Base-by-base conservation (phyloP, 176 grass and related monocot genomes). In the Luzula sylvatica region DNA sequence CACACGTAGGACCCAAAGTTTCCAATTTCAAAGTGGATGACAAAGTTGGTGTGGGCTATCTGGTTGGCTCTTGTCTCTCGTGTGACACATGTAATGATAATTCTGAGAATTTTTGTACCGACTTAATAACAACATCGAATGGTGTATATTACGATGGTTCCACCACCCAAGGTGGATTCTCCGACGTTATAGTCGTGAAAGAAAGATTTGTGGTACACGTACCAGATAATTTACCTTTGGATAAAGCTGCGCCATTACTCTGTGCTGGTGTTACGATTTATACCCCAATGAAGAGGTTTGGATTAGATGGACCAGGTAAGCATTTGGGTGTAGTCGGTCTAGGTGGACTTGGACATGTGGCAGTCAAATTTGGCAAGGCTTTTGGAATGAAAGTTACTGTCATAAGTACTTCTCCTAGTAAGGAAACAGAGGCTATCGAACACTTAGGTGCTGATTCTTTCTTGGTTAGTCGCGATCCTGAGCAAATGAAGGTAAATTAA, bases 231-330 rank as follows among this genome's bases (percentile, higher is more conserved):
- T 32, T 82, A 35, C 72, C 77, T 0, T 65, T 77, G 2, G 77
- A 73, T 53, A 43, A 32, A 18, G 83, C 56, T 7, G 77, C 83
- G 20, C 83, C 83, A 7, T 72, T 87, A 42, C 72, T 87, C 20
- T 87, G 78, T 23, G 83, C 83, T 0, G 83, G 83, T 1, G 61
- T 81, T 17, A 87, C 73, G 22, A 73, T 82, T 56, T 87, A 87
- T 65, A 41, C 41, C 6, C 83, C 83, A n/a, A 81, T 87, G 83
- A 69, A 65, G 50, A 49, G 67, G 30, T 53, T 69, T 19, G 76
- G 64, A 6, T 65, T 81, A 14, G 54, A 67, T 19, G 47, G 3
- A 32, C 49, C 72, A 0, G 78, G 78, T 0, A 78, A 62, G 65
- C 63, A 78, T 48, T 32, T 87, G 2, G 83, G 77, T 26, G 73